Evolutionary conservation across 371 early-diverging fungal species (phyloP).

Genomic region (Rhizomucor miehei): DNA sequence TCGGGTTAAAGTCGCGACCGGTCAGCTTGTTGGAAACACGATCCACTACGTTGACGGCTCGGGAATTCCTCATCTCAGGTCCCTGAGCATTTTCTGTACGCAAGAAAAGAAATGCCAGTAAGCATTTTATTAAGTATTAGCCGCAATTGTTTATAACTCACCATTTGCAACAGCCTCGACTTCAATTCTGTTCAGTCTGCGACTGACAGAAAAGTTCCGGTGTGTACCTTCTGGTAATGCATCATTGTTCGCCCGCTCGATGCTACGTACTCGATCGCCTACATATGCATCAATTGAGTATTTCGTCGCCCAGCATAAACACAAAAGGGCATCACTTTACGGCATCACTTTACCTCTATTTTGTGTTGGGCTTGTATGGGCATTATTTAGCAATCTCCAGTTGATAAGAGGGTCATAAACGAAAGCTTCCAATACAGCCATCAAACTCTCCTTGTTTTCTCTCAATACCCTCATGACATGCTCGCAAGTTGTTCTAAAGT

Average conservation of each 20-base stretch:
- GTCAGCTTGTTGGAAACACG: conserved; percentile 79
- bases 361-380: conserved; percentile 42
- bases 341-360: conserved; percentile 23
- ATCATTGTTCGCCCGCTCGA: conserved; percentile 35
- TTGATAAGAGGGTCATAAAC: conserved; percentile 98
- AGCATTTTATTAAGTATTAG: neutral
- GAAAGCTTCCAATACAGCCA: conserved; percentile 98
- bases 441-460: conserved; percentile 94
- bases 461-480: conserved; percentile 96
- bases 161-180: conserved; percentile 50
- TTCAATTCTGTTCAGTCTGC: conserved; percentile 45
- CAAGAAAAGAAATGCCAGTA: neutral
- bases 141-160: conserved; percentile 7
- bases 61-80: conserved; percentile 49
- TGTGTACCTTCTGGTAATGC: conserved; percentile 43
- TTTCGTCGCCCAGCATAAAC: no score
- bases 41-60: conserved; percentile 60
- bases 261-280: conserved; percentile 42
- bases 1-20: conserved; percentile 90
- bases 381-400: conserved; percentile 69
- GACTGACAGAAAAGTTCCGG: conserved; percentile 45
- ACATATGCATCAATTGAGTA: no score
- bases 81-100: conserved; percentile 41
- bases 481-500: conserved; percentile 93
- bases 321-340: no score